Conservation (phyloP, 2,329 filamentous ascomycete genomes). For the Pseudocercospora cruenta region DNA sequence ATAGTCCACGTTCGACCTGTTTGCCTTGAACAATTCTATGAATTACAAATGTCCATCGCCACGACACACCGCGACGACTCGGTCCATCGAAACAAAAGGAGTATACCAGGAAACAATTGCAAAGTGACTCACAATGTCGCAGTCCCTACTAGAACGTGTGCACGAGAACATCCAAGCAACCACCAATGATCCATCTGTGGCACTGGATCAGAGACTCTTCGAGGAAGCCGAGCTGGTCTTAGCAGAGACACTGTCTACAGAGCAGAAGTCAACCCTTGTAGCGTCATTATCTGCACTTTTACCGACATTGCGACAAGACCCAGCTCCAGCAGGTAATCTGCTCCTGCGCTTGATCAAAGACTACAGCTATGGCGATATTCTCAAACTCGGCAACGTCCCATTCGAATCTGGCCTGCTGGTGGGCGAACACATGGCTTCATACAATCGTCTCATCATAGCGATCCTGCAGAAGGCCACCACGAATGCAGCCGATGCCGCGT, state of each 20-base stretch:
- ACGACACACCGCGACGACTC: background rate
- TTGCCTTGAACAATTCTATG: conserved; percentile 6
- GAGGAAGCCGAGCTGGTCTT: conserved; percentile 55
- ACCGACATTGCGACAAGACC: conserved; percentile 60
- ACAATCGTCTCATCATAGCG: conserved; percentile 60
- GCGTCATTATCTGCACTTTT: conserved; percentile 55
- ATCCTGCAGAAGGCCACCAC: conserved; percentile 60
- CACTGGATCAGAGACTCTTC: conserved; percentile 53
- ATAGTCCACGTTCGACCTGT: conserved; percentile 11
- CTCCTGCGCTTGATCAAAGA: conserved; percentile 54
- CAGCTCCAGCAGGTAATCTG: conserved; percentile 58
- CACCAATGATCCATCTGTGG: conserved; percentile 20
- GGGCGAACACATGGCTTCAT: conserved; percentile 47
- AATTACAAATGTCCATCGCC: background rate
- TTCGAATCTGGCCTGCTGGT: conserved; percentile 60
- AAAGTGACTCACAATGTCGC: conserved; percentile 22
- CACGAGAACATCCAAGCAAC: conserved; percentile 24
- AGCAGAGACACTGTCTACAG: conserved; percentile 42
- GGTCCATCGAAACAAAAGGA: background rate
- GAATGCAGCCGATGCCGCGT: conserved; percentile 58
- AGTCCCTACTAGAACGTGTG: conserved; percentile 21
- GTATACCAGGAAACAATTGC: background rate
- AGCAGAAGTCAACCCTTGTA: conserved; percentile 41
- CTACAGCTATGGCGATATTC: conserved; percentile 55
- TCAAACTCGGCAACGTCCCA: conserved; percentile 41